A percentile compares a stretch with the other conserved stretches of the same genome.
phyloP scores from a whole-genome alignment of 768 basidiomycete genomes.

The Suillus subaureus region DNA sequence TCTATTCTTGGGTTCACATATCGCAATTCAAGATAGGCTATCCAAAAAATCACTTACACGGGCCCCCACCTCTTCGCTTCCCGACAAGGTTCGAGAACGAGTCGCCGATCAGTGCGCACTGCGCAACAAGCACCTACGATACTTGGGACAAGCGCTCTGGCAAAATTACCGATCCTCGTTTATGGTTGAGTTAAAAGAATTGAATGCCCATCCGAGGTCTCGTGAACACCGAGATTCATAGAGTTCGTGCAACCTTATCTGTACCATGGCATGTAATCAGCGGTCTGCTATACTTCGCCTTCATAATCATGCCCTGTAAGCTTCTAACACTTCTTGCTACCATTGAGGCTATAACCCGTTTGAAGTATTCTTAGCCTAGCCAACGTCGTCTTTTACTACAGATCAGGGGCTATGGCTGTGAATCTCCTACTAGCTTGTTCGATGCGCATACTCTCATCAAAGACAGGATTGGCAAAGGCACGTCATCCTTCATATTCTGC shows the following conservation, averaged over 20 bases:
- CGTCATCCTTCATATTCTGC: too few species aligned
- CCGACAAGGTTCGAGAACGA: neutral
- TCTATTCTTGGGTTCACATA: constrained; percentile 83
- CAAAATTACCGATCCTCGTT: constrained; percentile 22
- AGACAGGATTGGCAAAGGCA: too few species aligned
- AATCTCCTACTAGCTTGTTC: too few species aligned
- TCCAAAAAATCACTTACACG: constrained; percentile 32
- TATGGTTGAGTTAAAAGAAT: constrained; percentile 20
- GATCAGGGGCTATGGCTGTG: too few species aligned
- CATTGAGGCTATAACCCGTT: too few species aligned
- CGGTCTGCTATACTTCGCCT: constrained; percentile 79
- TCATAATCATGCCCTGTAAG: constrained; percentile 81
- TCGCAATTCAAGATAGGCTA: constrained; percentile 82
- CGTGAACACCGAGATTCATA: constrained; percentile 47
- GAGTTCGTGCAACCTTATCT: constrained; percentile 63
- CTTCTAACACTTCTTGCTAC: constrained; percentile 10
- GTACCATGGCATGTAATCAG: constrained; percentile 61
- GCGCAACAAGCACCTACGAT: constrained; percentile 8
- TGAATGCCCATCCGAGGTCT: constrained; percentile 34
- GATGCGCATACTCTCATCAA: too few species aligned
- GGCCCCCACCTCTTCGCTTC: constrained; percentile 6
- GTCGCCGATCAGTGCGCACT: constrained; percentile 3
- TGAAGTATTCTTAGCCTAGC: too few species aligned
- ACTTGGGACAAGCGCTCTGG: neutral
- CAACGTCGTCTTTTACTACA: too few species aligned